These are phyloP conservation scores for Phytophthora pluvialis DNA, from an alignment of 352 stramenopile species.

Conservation along the genomic window DNA sequence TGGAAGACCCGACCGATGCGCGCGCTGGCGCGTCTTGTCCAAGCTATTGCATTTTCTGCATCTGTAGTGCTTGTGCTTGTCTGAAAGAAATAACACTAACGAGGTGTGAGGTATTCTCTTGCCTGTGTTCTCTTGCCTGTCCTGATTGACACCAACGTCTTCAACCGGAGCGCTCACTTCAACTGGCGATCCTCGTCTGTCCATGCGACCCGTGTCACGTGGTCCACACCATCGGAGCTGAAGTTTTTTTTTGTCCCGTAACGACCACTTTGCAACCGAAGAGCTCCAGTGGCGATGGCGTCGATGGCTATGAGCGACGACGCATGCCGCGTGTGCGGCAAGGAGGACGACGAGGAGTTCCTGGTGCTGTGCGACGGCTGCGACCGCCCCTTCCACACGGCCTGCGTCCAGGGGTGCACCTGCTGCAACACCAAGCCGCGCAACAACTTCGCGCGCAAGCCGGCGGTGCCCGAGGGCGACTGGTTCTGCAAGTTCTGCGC, in stretches of 20 bases:
- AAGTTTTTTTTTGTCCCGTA: constrained; percentile 19
- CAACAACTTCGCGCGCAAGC: constrained; percentile 80
- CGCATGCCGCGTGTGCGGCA: constrained; percentile 82
- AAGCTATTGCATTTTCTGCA: constrained; percentile 16
- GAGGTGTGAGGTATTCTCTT: background rate
- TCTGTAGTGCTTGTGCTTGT: constrained; percentile 13
- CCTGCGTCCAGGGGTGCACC: constrained; percentile 74
- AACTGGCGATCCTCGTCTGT: constrained; percentile 10
- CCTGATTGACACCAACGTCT: background rate
- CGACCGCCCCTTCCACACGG: constrained; percentile 77
- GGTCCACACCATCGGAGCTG: constrained; percentile 24
- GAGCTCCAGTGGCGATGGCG: constrained; percentile 23
- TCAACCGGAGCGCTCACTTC: too few relatives aligned
- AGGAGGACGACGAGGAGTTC: constrained; percentile 77
- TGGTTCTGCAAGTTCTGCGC: constrained; percentile 91
- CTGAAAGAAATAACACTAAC: constrained; percentile 5
- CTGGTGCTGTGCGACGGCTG: constrained; percentile 85
- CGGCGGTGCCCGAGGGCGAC: constrained; percentile 77
- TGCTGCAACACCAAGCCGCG: constrained; percentile 82
- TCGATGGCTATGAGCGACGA: constrained; percentile 58
- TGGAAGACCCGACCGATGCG: background rate
- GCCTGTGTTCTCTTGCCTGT: background rate
- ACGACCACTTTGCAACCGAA: constrained; percentile 20
- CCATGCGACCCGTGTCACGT: constrained; percentile 20
- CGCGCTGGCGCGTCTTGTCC: constrained; percentile 9